Percentiles rank a stretch among this genome's conserved stretches.
Conservation (phyloP, 2,329 filamentous ascomycete genomes). For the Ascocoryne sarcoides region DNA sequence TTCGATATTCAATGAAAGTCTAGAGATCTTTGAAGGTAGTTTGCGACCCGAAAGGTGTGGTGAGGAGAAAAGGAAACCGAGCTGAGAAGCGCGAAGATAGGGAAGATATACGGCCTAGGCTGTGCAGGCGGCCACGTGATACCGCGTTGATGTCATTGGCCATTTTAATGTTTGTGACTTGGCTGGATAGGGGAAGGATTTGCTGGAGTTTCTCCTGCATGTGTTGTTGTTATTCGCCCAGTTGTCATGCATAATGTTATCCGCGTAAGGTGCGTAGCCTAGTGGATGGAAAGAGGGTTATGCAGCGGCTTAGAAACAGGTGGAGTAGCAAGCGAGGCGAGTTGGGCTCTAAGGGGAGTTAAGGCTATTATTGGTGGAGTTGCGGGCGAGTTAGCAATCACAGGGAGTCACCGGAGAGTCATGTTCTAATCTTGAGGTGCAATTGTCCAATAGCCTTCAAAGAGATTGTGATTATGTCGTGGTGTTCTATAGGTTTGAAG, state of each 20-base stretch:
- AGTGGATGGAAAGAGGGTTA: neutral
- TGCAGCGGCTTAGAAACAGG: no score
- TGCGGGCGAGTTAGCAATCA: neutral
- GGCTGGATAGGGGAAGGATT: no score
- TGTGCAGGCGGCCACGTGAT: neutral
- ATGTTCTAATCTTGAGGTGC: neutral
- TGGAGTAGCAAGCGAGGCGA: neutral
- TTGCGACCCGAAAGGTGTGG: constrained; percentile 3
- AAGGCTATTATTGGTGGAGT: no score
- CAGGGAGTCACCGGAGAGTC: neutral
- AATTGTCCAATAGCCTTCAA: neutral
- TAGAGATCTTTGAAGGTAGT: constrained; percentile 24
- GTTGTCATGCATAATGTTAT: constrained; percentile 1
- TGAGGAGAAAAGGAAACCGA: neutral
- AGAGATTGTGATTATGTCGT: no score
- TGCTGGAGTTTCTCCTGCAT: no score
- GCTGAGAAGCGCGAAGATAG: neutral
- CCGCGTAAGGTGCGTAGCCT: neutral
- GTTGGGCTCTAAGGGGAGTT: no score
- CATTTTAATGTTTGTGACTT: no score
- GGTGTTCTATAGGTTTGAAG: no score
- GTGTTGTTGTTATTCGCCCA: constrained; percentile 2
- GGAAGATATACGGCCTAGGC: neutral
- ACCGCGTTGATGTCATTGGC: neutral
- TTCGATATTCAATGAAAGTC: constrained; percentile 29